Conservation (phyloP, 208 protist species). For the Porcisia hertigi region DNA sequence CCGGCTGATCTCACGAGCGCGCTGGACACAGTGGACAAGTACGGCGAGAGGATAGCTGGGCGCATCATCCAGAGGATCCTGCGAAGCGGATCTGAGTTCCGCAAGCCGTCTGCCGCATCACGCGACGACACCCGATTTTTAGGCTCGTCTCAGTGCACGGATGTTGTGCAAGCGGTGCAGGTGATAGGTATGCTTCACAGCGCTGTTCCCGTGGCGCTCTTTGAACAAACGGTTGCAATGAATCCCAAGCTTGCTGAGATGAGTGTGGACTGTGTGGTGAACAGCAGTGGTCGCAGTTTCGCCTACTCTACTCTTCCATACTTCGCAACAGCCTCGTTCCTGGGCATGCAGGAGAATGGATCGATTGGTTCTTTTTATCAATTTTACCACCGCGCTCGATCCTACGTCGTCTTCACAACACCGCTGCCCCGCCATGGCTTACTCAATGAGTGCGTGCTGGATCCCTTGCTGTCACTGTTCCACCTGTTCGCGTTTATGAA, state of each 20-base stretch:
- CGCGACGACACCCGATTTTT: constrained; percentile 39
- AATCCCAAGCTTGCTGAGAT: constrained; percentile 48
- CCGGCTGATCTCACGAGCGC: constrained; percentile 71
- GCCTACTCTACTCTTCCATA: constrained; percentile 48
- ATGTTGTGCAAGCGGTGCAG: constrained; percentile 51
- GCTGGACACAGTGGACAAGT: constrained; percentile 67
- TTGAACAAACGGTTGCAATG: constrained; percentile 51
- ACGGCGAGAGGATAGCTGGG: constrained; percentile 59
- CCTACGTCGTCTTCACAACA: constrained; percentile 63
- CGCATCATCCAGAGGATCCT: constrained; percentile 66
- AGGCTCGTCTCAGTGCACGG: constrained; percentile 31
- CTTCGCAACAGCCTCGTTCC: constrained; percentile 53
- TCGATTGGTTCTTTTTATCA: constrained; percentile 62
- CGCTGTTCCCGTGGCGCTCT: constrained; percentile 35
- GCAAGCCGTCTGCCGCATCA: constrained; percentile 37
- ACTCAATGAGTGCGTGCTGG: constrained; percentile 57
- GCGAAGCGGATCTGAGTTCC: constrained; percentile 37
- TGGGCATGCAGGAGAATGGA: constrained; percentile 50
- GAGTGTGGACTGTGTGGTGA: constrained; percentile 47
- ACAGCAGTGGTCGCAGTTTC: constrained; percentile 50
- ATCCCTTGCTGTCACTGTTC: constrained; percentile 59
- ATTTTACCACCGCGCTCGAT: constrained; percentile 67
- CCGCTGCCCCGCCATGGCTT: constrained; percentile 33
- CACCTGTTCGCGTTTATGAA: constrained; percentile 69
- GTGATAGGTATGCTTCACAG: constrained; percentile 71